phyloP scores from a whole-genome alignment of 306 rosid species.

The Astragalus membranaceus region DNA sequence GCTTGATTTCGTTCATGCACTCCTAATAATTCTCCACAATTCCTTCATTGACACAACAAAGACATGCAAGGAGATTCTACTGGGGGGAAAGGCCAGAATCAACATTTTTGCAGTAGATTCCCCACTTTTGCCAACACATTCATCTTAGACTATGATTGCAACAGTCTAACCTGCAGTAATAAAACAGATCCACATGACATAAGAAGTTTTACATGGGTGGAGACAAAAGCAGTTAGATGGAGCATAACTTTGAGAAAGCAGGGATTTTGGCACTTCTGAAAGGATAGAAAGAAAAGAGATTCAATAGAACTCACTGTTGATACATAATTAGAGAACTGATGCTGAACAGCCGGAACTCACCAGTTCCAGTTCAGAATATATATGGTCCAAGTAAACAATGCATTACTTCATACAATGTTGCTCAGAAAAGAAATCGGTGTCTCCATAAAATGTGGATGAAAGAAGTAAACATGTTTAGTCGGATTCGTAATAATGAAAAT shows the following conservation, averaged over 20 bases:
- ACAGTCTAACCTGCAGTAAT: constrained; percentile 10
- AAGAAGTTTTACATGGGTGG: background rate
- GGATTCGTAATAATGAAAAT: background rate
- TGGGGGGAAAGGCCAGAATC: background rate
- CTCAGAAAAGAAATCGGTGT: background rate
- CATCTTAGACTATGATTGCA: background rate
- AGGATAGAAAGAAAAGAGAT: background rate
- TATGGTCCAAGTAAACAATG: background rate
- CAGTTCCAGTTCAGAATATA: background rate
- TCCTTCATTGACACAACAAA: background rate
- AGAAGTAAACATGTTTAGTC: background rate
- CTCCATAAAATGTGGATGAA: background rate
- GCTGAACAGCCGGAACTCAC: background rate
- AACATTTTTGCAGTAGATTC: background rate
- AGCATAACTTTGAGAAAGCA: background rate
- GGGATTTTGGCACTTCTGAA: background rate
- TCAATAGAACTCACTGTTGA: background rate
- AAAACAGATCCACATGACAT: background rate
- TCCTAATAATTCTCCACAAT: background rate
- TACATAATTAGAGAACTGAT: background rate
- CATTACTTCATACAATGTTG: background rate
- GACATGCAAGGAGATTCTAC: background rate
- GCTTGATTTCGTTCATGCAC: constrained; percentile 10
- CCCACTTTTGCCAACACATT: background rate
- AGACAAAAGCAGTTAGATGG: constrained; percentile 6